Conservation (phyloP, 2,329 filamentous ascomycete species). For the Hymenoscyphus scutula region DNA sequence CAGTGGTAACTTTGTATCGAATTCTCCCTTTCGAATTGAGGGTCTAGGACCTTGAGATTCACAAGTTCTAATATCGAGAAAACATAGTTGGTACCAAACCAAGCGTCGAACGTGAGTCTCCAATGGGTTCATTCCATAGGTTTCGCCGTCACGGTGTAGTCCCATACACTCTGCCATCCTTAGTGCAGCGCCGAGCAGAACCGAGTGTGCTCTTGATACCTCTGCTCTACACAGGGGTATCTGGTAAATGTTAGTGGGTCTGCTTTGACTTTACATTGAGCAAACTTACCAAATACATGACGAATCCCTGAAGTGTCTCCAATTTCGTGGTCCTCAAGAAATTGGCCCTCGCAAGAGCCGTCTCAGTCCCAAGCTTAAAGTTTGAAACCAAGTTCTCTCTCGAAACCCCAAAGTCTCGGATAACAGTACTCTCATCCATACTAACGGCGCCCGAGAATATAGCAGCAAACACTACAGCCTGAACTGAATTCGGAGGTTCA, state of each 20-base stretch:
- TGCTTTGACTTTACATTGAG: not conserved
- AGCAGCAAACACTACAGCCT: conserved; percentile 67
- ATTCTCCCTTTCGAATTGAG: conserved; percentile 70
- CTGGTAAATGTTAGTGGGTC: conserved; percentile 37
- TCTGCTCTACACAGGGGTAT: conserved; percentile 70
- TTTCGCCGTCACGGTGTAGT: conserved; percentile 63
- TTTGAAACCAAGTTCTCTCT: conserved; percentile 59
- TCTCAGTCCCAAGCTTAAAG: conserved; percentile 65
- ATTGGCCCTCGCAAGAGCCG: conserved; percentile 65
- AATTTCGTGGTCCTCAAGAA: conserved; percentile 69
- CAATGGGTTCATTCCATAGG: conserved; percentile 62
- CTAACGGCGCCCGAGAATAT: conserved; percentile 69
- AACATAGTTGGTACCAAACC: conserved; percentile 76
- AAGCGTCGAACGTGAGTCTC: conserved; percentile 70
- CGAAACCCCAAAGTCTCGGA: conserved; percentile 52
- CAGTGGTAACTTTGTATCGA: conserved; percentile 68
- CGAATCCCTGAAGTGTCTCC: conserved; percentile 74
- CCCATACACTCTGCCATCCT: conserved; percentile 77
- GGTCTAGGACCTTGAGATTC: conserved; percentile 72
- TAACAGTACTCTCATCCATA: conserved; percentile 54
- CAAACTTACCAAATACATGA: conserved; percentile 67
- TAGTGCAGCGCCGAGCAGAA: conserved; percentile 68
- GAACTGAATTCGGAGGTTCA: conserved; percentile 62
- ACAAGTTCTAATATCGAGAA: conserved; percentile 71
- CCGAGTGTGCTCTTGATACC: conserved; percentile 70